These are phyloP conservation scores for Posidonia oceanica DNA, from an alignment of 116 monocot species.

Conservation along the genomic window DNA sequence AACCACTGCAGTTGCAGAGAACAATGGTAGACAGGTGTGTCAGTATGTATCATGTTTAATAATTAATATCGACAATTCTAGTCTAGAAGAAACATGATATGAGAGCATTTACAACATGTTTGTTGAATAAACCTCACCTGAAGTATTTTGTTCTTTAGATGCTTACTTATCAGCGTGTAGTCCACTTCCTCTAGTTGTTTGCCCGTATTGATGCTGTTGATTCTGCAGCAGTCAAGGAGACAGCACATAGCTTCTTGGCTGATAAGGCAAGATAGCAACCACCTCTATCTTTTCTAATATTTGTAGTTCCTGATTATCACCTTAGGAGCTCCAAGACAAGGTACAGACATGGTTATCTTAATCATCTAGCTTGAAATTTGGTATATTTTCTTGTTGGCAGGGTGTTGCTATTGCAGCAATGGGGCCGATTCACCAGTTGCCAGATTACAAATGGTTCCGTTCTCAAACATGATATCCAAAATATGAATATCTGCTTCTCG, in stretches of 20 bases:
- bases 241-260: conserved; percentile 45
- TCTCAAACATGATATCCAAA: conserved; percentile 20
- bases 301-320: no score
- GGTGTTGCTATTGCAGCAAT: conserved; percentile 74
- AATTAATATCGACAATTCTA: neutral
- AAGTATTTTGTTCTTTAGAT: conserved; percentile 25
- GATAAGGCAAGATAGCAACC: conserved; percentile 37
- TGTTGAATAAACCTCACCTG: neutral
- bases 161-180: conserved; percentile 70
- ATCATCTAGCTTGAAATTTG: no score
- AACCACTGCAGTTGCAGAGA: conserved; percentile 78
- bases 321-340: neutral
- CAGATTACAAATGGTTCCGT: conserved; percentile 64
- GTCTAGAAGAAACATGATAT: neutral
- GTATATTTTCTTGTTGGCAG: conserved; percentile 20
- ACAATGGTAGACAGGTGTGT: conserved; percentile 80
- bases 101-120: neutral
- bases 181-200: conserved; percentile 76
- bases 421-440: conserved; percentile 45
- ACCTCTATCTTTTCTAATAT: no score
- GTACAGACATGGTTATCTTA: neutral
- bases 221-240: conserved; percentile 45
- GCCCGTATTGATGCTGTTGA: conserved; percentile 90
- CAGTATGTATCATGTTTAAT: neutral
- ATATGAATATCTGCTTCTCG: neutral